Evolutionary conservation across 805 yeast genomes (phyloP), one percentile per base, ranked within the genome.

Genomic region (Cyberlindnera petersonii): DNA sequence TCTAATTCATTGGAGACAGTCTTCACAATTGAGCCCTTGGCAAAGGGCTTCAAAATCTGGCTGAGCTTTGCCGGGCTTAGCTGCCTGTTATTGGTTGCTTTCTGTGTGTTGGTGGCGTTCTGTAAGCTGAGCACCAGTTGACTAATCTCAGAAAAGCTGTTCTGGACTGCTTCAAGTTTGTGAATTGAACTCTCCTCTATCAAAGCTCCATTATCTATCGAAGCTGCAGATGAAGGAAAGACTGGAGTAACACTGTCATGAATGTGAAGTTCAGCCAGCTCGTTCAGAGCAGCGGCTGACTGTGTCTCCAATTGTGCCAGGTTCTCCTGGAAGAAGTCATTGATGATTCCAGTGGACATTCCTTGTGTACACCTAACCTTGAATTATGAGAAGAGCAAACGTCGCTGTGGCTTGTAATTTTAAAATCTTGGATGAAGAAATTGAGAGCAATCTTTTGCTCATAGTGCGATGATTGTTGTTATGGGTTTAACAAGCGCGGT

Each of bases 291-390:
- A 2, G 31, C 30, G 13, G 47, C 31, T 5, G 52, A 42, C 14
- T 39, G 35, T 2, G 23, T 31, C 18, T 51, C 48, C 16, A 51
- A 35, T 6, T 34, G 19, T 2, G 10, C 13, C 10, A 51, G 28
- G 23, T 30, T 42, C 6, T 35, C 46, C 40, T 47, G 49, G 3
- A 50, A 34, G 6, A 44, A 19, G 23, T 47, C 49, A 21, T 44
- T 48, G 20, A 50, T 44, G 17, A 50, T 33, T 4, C 47, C 44
- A 13, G 52, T 33, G 2, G 50, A 36, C 52, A 48, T 46, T n/a
- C n/a, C n/a, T n/a, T n/a, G n/a, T n/a, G n/a, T n/a, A n/a, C n/a
- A n/a, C n/a, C n/a, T n/a, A n/a, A n/a, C n/a, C n/a, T n/a, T n/a
- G n/a, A n/a, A n/a, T n/a, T n/a, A n/a, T n/a, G n/a, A n/a, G n/a